These are phyloP conservation scores for Hypoxylon sp. DNA, from an alignment of 2,329 filamentous ascomycete genomes.

Conservation along the genomic window DNA sequence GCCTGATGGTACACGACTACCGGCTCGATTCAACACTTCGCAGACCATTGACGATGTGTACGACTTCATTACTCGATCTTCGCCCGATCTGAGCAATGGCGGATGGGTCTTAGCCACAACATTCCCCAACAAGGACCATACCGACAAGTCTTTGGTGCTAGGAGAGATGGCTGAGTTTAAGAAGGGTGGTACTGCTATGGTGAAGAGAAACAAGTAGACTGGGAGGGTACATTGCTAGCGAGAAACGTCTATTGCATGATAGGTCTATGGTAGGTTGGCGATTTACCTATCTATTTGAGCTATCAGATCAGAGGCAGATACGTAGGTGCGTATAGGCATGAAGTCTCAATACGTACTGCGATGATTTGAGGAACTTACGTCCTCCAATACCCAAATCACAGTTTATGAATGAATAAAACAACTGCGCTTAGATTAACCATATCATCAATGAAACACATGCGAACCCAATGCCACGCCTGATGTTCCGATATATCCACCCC, in stretches of 20 bases:
- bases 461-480: too few relatives aligned
- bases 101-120: conserved; percentile 81
- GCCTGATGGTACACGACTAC: conserved; percentile 77
- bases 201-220: conserved; percentile 57
- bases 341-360: conserved; percentile 14
- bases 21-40: conserved; percentile 82
- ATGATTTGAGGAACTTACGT: conserved; percentile 10
- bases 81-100: conserved; percentile 63
- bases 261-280: conserved; percentile 12
- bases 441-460: too few relatives aligned
- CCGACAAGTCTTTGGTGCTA: conserved; percentile 67
- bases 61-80: conserved; percentile 73
- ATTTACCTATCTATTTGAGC: conserved; percentile 7
- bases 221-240: background rate
- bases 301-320: conserved; percentile 4
- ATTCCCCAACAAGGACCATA: conserved; percentile 83
- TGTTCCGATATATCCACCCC: too few relatives aligned
- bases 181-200: conserved; percentile 70
- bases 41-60: conserved; percentile 83
- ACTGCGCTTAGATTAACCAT: too few relatives aligned
- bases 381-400: background rate
- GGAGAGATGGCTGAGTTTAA: conserved; percentile 72
- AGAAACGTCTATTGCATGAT: conserved; percentile 13
- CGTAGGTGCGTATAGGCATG: conserved; percentile 18
- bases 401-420: background rate